Conservation (phyloP, 169 alveolate species). For the Eimeria maxima region DNA sequence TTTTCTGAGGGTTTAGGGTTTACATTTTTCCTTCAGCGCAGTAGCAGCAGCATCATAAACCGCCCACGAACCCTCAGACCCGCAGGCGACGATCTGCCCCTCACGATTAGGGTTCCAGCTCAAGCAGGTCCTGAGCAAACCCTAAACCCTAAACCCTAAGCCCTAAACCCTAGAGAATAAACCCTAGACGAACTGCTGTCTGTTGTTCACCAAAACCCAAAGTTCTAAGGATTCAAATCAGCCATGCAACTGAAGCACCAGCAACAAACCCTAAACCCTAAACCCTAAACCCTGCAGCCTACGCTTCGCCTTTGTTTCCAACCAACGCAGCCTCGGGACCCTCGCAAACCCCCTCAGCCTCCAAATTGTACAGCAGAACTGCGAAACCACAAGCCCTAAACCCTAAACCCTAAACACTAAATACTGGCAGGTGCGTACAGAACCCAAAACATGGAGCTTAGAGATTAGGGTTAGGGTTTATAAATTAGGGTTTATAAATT, state of each 20-base stretch:
- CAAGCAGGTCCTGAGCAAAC: slow-evolving; percentile 49
- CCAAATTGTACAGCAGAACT: too few relatives aligned
- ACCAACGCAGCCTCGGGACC: background rate
- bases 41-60: slow-evolving; percentile 8
- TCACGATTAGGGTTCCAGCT: slow-evolving; percentile 35
- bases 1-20: background rate
- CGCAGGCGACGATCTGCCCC: slow-evolving; percentile 15
- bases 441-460: background rate
- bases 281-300: background rate
- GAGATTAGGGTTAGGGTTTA: background rate
- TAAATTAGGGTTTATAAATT: background rate
- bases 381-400: background rate
- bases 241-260: background rate
- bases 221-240: background rate
- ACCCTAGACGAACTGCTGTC: too few relatives aligned
- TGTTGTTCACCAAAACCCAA: background rate
- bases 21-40: background rate
- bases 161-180: background rate
- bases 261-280: background rate
- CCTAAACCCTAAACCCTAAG: background rate
- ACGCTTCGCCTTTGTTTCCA: slow-evolving; percentile 14
- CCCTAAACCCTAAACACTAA: background rate
- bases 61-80: slow-evolving; percentile 1
- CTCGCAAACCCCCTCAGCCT: background rate
- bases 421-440: background rate